A percentile compares a stretch with the other conserved stretches of the same genome.
Evolutionary conservation across 2,329 filamentous ascomycete species (phyloP).

Genomic region (Xylaria sp.): DNA sequence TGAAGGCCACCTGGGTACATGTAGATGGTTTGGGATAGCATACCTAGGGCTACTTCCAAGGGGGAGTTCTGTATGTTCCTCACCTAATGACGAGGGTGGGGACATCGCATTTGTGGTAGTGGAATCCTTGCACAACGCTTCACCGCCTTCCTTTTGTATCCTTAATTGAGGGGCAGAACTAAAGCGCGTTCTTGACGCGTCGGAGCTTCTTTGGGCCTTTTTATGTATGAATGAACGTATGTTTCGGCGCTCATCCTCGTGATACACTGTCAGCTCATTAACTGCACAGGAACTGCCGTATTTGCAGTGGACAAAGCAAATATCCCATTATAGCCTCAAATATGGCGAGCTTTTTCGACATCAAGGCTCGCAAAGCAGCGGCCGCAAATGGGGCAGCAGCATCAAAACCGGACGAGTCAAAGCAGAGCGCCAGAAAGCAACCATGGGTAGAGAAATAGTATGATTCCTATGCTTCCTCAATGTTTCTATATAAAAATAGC

Average conservation of each 20-base stretch:
- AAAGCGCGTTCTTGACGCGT: slow-evolving; percentile 30
- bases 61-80: too few species aligned
- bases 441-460: slow-evolving; percentile 99
- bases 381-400: slow-evolving; percentile 62
- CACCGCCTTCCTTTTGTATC: slow-evolving; percentile 24
- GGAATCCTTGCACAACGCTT: too few species aligned
- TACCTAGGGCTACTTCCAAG: too few species aligned
- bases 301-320: not conserved
- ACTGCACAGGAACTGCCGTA: not conserved
- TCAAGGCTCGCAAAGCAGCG: slow-evolving; percentile 88
- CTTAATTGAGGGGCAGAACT: slow-evolving; percentile 29
- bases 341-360: slow-evolving; percentile 94
- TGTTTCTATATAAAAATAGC: slow-evolving; percentile 19
- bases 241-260: not conserved
- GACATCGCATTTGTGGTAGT: too few species aligned
- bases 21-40: too few species aligned
- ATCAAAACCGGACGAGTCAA: slow-evolving; percentile 66
- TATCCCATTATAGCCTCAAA: not conserved
- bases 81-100: too few species aligned
- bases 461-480: slow-evolving; percentile 27
- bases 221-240: not conserved
- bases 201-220: slow-evolving; percentile 2
- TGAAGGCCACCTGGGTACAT: slow-evolving; percentile 11
- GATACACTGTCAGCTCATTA: not conserved
- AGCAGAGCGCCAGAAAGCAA: slow-evolving; percentile 69